A percentile compares a stretch with the other conserved stretches of the same genome.
Evolutionary conservation across 1,284 basidiomycete genomes (phyloP).

Genomic region (Coriolopsis trogii): DNA sequence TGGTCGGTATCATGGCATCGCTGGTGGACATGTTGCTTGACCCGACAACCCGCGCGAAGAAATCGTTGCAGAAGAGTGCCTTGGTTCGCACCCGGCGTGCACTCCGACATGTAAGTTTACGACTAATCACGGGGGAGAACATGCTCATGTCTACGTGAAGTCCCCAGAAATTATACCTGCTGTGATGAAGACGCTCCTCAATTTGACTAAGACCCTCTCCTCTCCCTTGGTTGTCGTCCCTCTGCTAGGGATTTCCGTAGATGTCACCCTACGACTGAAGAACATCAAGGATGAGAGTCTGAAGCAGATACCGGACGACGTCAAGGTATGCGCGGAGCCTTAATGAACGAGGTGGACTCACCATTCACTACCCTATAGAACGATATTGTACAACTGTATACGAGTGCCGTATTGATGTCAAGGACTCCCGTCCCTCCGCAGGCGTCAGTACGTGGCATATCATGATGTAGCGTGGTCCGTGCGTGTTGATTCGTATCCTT

Average conservation of each 20-base stretch:
- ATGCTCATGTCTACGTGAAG: slow-evolving; percentile 32
- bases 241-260: slow-evolving; percentile 61
- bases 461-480: slow-evolving; percentile 20
- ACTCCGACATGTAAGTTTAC: slow-evolving; percentile 55
- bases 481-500: slow-evolving; percentile 7
- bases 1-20: slow-evolving; percentile 56
- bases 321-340: slow-evolving; percentile 43
- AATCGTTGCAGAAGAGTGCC: slow-evolving; percentile 61
- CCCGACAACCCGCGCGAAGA: slow-evolving; percentile 54
- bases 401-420: slow-evolving; percentile 56
- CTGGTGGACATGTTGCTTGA: slow-evolving; percentile 63
- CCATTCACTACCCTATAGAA: slow-evolving; percentile 37
- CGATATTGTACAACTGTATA: slow-evolving; percentile 57
- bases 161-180: slow-evolving; percentile 48
- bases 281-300: slow-evolving; percentile 47
- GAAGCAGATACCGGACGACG: slow-evolving; percentile 41
- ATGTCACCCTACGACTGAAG: slow-evolving; percentile 66
- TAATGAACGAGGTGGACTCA: not conserved
- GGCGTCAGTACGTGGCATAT: slow-evolving; percentile 42
- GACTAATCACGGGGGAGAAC: not conserved
- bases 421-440: slow-evolving; percentile 55
- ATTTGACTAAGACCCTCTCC: slow-evolving; percentile 50
- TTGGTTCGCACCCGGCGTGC: slow-evolving; percentile 64
- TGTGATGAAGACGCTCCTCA: slow-evolving; percentile 54
- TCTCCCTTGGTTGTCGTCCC: slow-evolving; percentile 51